Conservation (phyloP, 2,329 filamentous ascomycete genomes). For the Colletotrichum tropicale region DNA sequence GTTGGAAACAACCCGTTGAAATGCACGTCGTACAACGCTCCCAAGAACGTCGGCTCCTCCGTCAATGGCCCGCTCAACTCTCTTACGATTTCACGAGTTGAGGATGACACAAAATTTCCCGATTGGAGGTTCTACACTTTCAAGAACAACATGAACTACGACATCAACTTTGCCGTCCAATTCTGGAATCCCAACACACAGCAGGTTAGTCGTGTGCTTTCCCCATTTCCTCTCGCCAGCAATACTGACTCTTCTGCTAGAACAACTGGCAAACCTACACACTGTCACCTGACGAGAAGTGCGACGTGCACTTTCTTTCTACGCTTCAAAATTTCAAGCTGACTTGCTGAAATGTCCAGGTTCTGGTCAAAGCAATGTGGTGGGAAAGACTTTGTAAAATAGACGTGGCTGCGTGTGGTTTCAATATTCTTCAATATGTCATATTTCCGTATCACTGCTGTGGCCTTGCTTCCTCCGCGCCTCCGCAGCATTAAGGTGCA, state of each 20-base stretch:
- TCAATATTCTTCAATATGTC: no score
- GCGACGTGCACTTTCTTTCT: neutral
- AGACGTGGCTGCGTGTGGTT: no score
- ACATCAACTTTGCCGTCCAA: neutral
- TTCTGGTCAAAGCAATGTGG: no score
- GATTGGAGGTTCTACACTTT: neutral
- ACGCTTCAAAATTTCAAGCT: neutral
- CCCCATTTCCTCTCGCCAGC: fast-evolving
- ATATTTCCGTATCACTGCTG: no score
- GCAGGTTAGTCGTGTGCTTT: neutral
- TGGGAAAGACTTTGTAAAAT: no score
- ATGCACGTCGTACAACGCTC: neutral
- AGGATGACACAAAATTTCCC: neutral
- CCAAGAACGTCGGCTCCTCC: neutral
- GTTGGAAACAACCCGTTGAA: neutral
- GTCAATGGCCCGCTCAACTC: neutral
- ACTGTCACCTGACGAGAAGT: neutral
- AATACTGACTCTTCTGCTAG: neutral
- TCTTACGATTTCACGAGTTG: neutral
- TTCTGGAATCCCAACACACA: neutral
- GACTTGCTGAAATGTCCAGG: neutral
- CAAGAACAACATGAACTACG: neutral
- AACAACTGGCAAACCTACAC: neutral
- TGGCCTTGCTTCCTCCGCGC: no score
- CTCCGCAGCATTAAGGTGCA: no score